phyloP scores from a whole-genome alignment of 176 grass and related monocot species.

The Leersia perrieri region DNA sequence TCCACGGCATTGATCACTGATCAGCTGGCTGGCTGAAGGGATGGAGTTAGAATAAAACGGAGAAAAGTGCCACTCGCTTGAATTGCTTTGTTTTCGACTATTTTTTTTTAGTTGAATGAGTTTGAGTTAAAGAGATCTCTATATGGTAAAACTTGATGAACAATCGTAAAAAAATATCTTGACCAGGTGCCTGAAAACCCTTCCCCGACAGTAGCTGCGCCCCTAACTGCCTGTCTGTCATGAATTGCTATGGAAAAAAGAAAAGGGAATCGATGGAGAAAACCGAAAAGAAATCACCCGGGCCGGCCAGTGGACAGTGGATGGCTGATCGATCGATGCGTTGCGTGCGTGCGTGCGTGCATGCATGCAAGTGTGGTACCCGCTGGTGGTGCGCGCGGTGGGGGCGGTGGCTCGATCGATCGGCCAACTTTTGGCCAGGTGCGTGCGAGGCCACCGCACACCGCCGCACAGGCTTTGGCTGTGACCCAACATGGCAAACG shows the following conservation, averaged over 20 bases:
- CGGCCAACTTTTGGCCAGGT: conserved; percentile 41
- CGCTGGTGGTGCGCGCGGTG: background rate
- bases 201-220: too few relatives aligned
- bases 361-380: background rate
- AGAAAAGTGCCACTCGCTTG: too few relatives aligned
- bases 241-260: background rate
- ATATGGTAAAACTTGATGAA: too few relatives aligned
- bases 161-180: too few relatives aligned
- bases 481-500: conserved; percentile 2
- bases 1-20: background rate
- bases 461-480: conserved; percentile 1
- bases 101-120: too few relatives aligned
- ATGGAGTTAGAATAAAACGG: too few relatives aligned
- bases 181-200: too few relatives aligned
- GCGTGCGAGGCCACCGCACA: background rate
- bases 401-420: background rate
- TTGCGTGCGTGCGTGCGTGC: conserved; percentile 16
- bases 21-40: background rate
- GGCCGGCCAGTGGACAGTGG: too few relatives aligned
- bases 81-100: too few relatives aligned
- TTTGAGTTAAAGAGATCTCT: too few relatives aligned
- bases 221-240: too few relatives aligned
- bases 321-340: background rate
- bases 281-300: background rate
- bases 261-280: background rate